Percentiles rank a stretch among this genome's conserved stretches.
phyloP scores from a whole-genome alignment of 345 rosid species.

The Citrus hindsii region DNA sequence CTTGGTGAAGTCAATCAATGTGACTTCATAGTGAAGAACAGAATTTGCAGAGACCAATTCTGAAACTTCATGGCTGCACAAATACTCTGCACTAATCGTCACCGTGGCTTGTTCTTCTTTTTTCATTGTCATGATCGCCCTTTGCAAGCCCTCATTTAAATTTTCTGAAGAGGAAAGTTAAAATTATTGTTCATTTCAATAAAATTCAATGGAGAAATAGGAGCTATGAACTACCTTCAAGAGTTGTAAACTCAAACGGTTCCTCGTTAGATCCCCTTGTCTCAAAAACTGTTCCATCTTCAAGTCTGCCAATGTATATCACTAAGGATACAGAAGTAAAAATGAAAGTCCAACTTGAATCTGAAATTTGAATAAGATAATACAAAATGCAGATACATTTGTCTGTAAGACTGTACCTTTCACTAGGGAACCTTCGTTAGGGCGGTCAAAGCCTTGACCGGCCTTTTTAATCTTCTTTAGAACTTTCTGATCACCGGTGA shows the following conservation, averaged over 20 bases:
- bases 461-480: constrained; percentile 51
- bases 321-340: constrained; percentile 30
- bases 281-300: constrained; percentile 57
- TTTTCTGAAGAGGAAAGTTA: constrained; percentile 17
- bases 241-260: constrained; percentile 45
- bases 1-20: constrained; percentile 42
- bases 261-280: constrained; percentile 51
- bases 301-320: constrained; percentile 43
- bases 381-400: not conserved
- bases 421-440: constrained; percentile 61
- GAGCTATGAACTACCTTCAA: constrained; percentile 35
- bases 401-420: constrained; percentile 32
- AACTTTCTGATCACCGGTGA: constrained; percentile 61
- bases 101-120: constrained; percentile 41
- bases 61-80: constrained; percentile 5
- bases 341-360: not conserved
- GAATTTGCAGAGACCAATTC: constrained; percentile 16
- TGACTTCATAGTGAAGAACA: constrained; percentile 31
- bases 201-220: not conserved
- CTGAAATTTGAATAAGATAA: not conserved
- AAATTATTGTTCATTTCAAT: not conserved
- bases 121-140: constrained; percentile 48
- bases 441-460: constrained; percentile 73
- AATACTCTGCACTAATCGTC: constrained; percentile 18
- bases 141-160: constrained; percentile 36